These are phyloP conservation scores for Rhododendron mucronatum DNA, from an alignment of 148 eudicot genomes.

Conservation along the genomic window DNA sequence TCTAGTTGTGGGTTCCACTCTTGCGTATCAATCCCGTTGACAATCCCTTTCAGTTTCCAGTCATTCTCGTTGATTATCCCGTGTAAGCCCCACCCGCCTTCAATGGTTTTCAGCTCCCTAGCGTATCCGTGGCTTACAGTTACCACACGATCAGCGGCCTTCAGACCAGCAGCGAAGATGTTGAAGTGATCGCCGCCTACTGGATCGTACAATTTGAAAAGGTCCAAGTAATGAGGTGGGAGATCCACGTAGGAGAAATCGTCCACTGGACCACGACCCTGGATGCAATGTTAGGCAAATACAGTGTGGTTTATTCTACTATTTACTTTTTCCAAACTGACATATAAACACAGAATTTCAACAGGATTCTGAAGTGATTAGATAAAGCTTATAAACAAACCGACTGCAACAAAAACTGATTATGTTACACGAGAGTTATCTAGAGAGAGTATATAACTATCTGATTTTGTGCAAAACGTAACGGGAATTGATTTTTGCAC, in stretches of 20 bases:
- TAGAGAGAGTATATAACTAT: background rate
- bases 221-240: conserved; percentile 77
- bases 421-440: background rate
- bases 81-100: conserved; percentile 97
- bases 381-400: background rate
- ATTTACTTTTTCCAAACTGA: background rate
- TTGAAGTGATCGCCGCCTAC: conserved; percentile 93
- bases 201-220: conserved; percentile 73
- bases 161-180: conserved; percentile 87
- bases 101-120: conserved; percentile 83
- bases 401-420: background rate
- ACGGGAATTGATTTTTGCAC: background rate
- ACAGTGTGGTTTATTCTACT: background rate
- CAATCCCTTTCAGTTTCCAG: conserved; percentile 92
- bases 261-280: conserved; percentile 94
- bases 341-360: background rate
- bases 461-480: background rate
- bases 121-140: conserved; percentile 97
- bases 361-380: background rate
- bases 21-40: conserved; percentile 76
- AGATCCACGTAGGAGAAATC: conserved; percentile 76
- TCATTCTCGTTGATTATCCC: conserved; percentile 67
- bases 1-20: conserved; percentile 87
- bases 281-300: conserved; percentile 10
- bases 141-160: conserved; percentile 81